These are phyloP conservation scores for Cryptococcus jaspeensis DNA, from an alignment of 1,284 basidiomycete species.

Conservation along the genomic window DNA sequence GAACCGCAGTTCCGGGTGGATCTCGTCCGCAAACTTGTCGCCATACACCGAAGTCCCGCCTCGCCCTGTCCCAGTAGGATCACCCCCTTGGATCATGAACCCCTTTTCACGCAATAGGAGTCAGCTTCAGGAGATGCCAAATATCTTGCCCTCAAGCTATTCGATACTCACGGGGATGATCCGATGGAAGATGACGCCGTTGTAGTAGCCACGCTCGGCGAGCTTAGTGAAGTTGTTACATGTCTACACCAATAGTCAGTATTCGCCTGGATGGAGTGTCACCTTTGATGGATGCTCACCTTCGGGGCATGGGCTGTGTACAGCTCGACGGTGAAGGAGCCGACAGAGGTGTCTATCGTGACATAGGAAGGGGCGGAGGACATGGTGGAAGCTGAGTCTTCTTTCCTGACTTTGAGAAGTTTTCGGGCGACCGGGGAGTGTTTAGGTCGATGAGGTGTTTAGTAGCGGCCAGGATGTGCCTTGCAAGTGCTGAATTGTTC, in stretches of 20 bases:
- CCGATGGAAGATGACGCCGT: slow-evolving; percentile 80
- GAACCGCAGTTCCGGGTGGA: slow-evolving; percentile 82
- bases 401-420: not conserved
- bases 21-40: slow-evolving; percentile 84
- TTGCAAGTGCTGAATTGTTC: not conserved
- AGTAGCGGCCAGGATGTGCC: not conserved
- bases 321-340: slow-evolving; percentile 82
- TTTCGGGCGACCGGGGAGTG: not conserved
- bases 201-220: slow-evolving; percentile 73
- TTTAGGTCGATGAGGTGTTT: not conserved
- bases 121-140: not conserved
- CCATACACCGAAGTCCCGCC: slow-evolving; percentile 93
- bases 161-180: slow-evolving; percentile 68
- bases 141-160: not conserved
- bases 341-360: slow-evolving; percentile 79
- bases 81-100: slow-evolving; percentile 94
- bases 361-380: slow-evolving; percentile 52
- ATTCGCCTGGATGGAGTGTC: not conserved
- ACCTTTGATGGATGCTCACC: slow-evolving; percentile 52
- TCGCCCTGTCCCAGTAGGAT: slow-evolving; percentile 90
- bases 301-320: slow-evolving; percentile 88
- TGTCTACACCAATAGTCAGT: slow-evolving; percentile 58
- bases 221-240: slow-evolving; percentile 90
- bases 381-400: not conserved
- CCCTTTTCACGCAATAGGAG: slow-evolving; percentile 57